phyloP scores from a whole-genome alignment of 2,329 filamentous ascomycete genomes.

The Hypoxylon sp. region DNA sequence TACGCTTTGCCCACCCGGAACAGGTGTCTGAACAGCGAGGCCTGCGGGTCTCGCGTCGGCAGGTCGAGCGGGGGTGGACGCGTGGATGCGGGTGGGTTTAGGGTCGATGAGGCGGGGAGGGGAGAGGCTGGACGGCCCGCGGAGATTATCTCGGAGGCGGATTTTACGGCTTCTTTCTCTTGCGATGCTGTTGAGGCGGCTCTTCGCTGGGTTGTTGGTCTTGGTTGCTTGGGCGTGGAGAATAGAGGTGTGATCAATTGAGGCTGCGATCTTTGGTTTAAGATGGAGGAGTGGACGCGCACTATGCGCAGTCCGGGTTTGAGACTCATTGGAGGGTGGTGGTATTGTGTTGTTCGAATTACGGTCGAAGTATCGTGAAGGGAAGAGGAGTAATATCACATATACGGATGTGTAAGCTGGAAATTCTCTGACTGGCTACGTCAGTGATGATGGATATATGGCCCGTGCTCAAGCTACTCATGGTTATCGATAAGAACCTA shows the following conservation, averaged over 20 bases:
- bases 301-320: conserved; percentile 38
- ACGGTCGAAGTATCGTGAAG: too few relatives aligned
- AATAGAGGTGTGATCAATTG: conserved; percentile 1
- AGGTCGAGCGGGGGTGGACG: conserved; percentile 74
- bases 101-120: conserved; percentile 41
- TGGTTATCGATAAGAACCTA: conserved; percentile 12
- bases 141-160: conserved; percentile 9
- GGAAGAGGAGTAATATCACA: too few relatives aligned
- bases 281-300: conserved; percentile 32
- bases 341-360: background rate
- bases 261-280: conserved; percentile 5
- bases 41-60: conserved; percentile 60
- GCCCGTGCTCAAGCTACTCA: conserved; percentile 1
- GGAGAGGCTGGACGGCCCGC: conserved; percentile 11
- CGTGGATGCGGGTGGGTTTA: conserved; percentile 79
- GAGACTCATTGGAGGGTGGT: conserved; percentile 30
- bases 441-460: conserved; percentile 3
- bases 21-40: conserved; percentile 61
- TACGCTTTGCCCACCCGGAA: conserved; percentile 77
- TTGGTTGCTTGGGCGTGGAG: conserved; percentile 3
- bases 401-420: too few relatives aligned
- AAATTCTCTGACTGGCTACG: conserved; percentile 10
- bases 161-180: conserved; percentile 5
- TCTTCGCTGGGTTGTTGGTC: background rate
- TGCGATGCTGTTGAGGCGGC: conserved; percentile 14